phyloP scores from a whole-genome alignment of 306 rosid genomes.

The Vachellia pachyceras region DNA sequence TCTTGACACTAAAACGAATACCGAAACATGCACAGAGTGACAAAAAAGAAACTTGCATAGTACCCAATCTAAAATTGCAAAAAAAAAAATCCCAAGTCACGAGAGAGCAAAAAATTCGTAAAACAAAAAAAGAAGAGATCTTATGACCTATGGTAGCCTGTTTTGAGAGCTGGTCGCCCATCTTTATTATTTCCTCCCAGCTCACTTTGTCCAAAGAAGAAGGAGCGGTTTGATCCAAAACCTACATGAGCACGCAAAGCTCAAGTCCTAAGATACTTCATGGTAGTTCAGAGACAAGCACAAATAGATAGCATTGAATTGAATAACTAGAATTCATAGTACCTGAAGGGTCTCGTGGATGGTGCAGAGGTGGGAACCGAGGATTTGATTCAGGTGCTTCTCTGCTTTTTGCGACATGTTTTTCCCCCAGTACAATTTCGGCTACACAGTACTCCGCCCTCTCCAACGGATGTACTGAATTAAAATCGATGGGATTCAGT shows the following conservation, averaged over 20 bases:
- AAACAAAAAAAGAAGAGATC: neutral
- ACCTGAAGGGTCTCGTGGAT: conserved; percentile 27
- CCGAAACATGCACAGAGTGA: neutral
- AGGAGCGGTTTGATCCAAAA: conserved; percentile 70
- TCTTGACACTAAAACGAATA: neutral
- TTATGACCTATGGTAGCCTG: conserved; percentile 81
- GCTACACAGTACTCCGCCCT: neutral
- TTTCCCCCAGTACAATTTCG: too few species aligned
- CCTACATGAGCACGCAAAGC: conserved; percentile 38
- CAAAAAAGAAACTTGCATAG: neutral
- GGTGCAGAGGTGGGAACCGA: conserved; percentile 18
- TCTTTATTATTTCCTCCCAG: conserved; percentile 78
- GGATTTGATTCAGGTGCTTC: conserved; percentile 12
- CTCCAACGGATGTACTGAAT: neutral
- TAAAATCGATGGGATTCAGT: neutral
- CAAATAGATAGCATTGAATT: neutral
- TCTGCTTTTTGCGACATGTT: neutral
- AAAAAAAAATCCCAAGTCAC: conserved; percentile 5
- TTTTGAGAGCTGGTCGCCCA: conserved; percentile 74
- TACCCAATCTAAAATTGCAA: neutral
- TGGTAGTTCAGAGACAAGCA: neutral
- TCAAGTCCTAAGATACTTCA: neutral
- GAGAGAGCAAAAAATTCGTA: neutral
- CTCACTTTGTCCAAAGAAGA: conserved; percentile 65
- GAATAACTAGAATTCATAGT: neutral